Percentiles rank a stretch among this genome's conserved stretches.
Evolutionary conservation across 169 alveolate genomes (phyloP).

Genomic region (Plasmodium reichenowi): DNA sequence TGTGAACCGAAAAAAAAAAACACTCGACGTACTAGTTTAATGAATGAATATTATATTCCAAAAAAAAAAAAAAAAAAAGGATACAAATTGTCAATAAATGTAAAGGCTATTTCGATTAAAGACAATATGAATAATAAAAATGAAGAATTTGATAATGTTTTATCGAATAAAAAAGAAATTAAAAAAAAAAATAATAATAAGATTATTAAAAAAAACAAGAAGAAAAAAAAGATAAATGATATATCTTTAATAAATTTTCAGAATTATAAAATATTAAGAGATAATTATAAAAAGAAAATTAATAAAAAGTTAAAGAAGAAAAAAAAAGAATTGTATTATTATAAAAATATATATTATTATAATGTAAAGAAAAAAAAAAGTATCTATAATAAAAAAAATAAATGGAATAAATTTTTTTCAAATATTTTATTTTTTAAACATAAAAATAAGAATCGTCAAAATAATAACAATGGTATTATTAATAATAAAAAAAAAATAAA

Average conservation of each 20-base stretch:
- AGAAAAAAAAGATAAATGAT: conserved; percentile 3
- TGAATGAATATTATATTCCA: no score
- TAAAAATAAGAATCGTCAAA: neutral
- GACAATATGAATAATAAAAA: no score
- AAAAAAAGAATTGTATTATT: neutral
- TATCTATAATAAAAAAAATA: neutral
- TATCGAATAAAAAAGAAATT: no score
- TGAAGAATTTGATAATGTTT: no score
- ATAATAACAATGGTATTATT: neutral
- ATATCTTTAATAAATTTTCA: conserved; percentile 3
- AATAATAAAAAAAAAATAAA: no score
- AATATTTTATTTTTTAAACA: no score
- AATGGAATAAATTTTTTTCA: conserved; percentile 4
- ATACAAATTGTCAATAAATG: no score
- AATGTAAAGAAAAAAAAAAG: neutral
- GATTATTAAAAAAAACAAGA: neutral
- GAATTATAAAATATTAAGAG: conserved; percentile 3
- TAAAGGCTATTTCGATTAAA: no score
- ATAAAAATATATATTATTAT: conserved; percentile 16
- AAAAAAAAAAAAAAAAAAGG: no score
- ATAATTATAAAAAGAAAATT: neutral
- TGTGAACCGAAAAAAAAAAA: no score
- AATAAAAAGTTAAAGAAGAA: conserved; percentile 6
- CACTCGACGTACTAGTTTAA: no score
- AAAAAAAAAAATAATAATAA: no score